Percentiles rank a stretch among this genome's conserved stretches.
Conservation (phyloP, 805 yeast genomes). For the Saturnispora sanitii region DNA sequence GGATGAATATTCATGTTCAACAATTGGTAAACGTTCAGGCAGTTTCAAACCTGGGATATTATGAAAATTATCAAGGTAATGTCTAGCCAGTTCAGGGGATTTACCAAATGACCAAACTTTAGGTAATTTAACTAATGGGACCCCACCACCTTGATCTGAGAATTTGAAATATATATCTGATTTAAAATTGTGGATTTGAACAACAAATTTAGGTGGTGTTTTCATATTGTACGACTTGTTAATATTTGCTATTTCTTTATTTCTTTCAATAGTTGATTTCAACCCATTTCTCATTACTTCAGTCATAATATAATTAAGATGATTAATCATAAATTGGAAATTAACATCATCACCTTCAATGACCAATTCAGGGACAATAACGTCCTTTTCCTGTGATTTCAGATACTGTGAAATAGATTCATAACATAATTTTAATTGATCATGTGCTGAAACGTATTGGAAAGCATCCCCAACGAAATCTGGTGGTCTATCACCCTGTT, state of each 20-base stretch:
- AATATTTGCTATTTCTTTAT: no score
- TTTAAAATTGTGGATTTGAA: constrained; percentile 58
- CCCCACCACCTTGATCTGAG: constrained; percentile 88
- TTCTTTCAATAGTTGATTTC: constrained; percentile 63
- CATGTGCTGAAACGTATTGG: constrained; percentile 64
- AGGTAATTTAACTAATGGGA: constrained; percentile 45
- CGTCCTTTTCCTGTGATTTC: constrained; percentile 42
- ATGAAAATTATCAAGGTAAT: constrained; percentile 58
- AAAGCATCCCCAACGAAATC: constrained; percentile 70
- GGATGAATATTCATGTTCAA: constrained; percentile 12
- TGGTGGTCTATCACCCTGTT: constrained; percentile 42
- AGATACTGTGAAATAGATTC: constrained; percentile 41
- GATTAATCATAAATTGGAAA: constrained; percentile 80
- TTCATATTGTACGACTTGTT: no score
- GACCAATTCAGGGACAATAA: constrained; percentile 59
- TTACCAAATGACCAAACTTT: constrained; percentile 86
- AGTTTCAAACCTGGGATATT: constrained; percentile 52
- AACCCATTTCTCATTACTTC: constrained; percentile 80
- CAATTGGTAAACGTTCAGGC: constrained; percentile 21
- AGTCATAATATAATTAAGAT: constrained; percentile 76
- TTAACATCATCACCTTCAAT: constrained; percentile 68
- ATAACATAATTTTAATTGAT: constrained; percentile 51
- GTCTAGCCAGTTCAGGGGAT: constrained; percentile 46
- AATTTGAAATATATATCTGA: constrained; percentile 66
- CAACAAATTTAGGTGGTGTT: constrained; percentile 73